These are phyloP conservation scores for Hibiscus syriacus DNA, from an alignment of 345 rosid species.

Conservation along the genomic window DNA sequence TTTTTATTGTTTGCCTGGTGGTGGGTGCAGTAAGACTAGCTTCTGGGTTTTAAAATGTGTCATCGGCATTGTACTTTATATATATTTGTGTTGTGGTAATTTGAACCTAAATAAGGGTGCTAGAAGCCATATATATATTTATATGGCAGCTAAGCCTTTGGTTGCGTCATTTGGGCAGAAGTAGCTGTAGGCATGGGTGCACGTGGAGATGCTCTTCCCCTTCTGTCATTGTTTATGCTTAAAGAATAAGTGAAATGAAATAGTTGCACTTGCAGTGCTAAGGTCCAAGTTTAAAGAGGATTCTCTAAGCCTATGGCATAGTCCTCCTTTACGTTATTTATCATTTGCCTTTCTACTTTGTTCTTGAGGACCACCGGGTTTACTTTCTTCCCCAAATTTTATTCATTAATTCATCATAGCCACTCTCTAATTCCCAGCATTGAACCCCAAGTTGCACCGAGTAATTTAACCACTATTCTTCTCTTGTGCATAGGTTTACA, in stretches of 20 bases:
- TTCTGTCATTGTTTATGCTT: slow-evolving; percentile 26
- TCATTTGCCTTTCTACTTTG: neutral
- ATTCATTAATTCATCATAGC: neutral
- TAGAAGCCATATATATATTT: slow-evolving; percentile 2
- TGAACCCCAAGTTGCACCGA: too few species aligned
- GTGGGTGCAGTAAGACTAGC: neutral
- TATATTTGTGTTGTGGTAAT: slow-evolving; percentile 2
- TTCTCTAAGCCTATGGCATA: slow-evolving; percentile 21
- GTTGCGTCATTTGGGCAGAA: slow-evolving; percentile 19
- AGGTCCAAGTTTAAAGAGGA: slow-evolving; percentile 29
- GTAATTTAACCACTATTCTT: too few species aligned
- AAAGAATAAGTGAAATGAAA: slow-evolving; percentile 20
- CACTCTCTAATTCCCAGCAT: neutral
- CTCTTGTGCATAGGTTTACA: too few species aligned
- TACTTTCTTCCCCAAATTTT: neutral
- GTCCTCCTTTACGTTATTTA: neutral
- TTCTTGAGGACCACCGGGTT: neutral
- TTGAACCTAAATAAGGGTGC: slow-evolving; percentile 24
- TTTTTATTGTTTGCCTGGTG: slow-evolving; percentile 8
- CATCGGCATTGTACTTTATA: neutral
- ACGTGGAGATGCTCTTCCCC: slow-evolving; percentile 31
- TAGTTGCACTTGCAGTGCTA: neutral
- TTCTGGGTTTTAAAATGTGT: neutral
- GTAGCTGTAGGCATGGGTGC: slow-evolving; percentile 29
- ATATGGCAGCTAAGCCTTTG: slow-evolving; percentile 15